phyloP scores from a whole-genome alignment of 805 yeast genomes.

The Sugiyamaella valdiviana region DNA sequence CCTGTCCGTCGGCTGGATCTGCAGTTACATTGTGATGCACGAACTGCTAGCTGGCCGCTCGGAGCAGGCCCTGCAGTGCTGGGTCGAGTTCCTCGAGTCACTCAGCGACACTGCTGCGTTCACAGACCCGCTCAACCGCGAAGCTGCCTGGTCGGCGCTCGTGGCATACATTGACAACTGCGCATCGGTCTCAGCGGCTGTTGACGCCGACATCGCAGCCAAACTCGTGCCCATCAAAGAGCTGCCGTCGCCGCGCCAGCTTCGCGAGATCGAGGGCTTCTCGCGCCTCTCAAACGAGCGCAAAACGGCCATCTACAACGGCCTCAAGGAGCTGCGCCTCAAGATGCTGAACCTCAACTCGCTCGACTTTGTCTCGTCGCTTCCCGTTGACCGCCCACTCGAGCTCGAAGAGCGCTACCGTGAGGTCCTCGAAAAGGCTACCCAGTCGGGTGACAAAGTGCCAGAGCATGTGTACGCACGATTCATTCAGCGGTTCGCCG shows the following conservation, averaged over 20 bases:
- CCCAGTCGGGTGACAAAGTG: conserved; percentile 11
- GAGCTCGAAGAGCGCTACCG: conserved; percentile 23
- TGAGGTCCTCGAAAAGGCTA: conserved; percentile 20
- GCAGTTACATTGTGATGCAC: conserved; percentile 21
- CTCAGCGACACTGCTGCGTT: conserved; percentile 18
- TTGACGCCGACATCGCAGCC: conserved; percentile 24
- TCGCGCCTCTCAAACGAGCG: conserved; percentile 5
- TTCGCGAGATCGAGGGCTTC: conserved; percentile 10
- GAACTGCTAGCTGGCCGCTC: conserved; percentile 22
- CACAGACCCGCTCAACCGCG: conserved; percentile 20
- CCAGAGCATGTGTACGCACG: conserved; percentile 27
- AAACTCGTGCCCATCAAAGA: conserved; percentile 26
- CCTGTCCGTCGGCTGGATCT: conserved; percentile 20
- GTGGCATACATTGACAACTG: conserved; percentile 29
- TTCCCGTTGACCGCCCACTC: conserved; percentile 22
- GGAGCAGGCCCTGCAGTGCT: conserved; percentile 27
- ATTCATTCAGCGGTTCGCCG: conserved; percentile 29
- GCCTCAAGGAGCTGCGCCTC: conserved; percentile 17
- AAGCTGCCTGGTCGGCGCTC: conserved; percentile 30
- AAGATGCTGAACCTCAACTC: conserved; percentile 18
- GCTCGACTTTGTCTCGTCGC: conserved; percentile 17
- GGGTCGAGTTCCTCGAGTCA: conserved; percentile 31
- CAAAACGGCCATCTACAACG: conserved; percentile 13
- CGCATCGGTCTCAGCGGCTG: not conserved
- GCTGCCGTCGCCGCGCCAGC: conserved; percentile 21